phyloP scores from a whole-genome alignment of 805 yeast genomes.

The Nakazawaea peltata region DNA sequence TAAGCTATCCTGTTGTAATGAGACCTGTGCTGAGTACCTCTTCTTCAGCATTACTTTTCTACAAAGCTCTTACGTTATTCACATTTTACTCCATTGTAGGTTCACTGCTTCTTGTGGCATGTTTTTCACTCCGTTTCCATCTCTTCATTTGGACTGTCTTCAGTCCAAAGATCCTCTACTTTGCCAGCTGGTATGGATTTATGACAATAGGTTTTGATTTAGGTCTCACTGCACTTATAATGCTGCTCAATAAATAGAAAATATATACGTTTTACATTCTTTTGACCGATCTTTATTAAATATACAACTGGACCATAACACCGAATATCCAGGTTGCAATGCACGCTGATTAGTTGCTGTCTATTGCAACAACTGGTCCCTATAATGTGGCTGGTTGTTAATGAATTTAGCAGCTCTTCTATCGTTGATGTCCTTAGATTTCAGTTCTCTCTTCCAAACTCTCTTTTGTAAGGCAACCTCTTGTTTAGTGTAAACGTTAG shows the following conservation, averaged over 20 bases:
- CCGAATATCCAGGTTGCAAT: no score
- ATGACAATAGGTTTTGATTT: conserved; percentile 36
- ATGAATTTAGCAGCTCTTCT: conserved; percentile 55
- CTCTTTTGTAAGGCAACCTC: conserved; percentile 39
- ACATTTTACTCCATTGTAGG: conserved; percentile 56
- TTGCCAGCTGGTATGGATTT: conserved; percentile 63
- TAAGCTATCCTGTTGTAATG: conserved; percentile 37
- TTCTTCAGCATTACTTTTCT: no score
- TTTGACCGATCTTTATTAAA: neutral
- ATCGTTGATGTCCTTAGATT: conserved; percentile 41
- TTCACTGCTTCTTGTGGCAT: conserved; percentile 54
- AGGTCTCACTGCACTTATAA: conserved; percentile 12
- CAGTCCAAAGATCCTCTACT: conserved; percentile 83
- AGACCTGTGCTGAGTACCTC: no score
- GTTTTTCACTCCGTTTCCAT: conserved; percentile 71
- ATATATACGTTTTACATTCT: neutral
- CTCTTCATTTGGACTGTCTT: conserved; percentile 97
- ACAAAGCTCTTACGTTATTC: conserved; percentile 29
- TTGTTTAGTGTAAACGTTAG: conserved; percentile 29
- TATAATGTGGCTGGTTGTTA: conserved; percentile 79
- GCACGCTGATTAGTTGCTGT: no score
- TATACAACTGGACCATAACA: neutral
- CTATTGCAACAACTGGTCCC: conserved; percentile 58
- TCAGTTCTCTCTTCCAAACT: conserved; percentile 51
- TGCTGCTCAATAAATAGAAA: neutral